Evolutionary conservation across 208 protist genomes (phyloP), one percentile per base, ranked within the genome.

Genomic region (Wallacemonas sp.): DNA sequence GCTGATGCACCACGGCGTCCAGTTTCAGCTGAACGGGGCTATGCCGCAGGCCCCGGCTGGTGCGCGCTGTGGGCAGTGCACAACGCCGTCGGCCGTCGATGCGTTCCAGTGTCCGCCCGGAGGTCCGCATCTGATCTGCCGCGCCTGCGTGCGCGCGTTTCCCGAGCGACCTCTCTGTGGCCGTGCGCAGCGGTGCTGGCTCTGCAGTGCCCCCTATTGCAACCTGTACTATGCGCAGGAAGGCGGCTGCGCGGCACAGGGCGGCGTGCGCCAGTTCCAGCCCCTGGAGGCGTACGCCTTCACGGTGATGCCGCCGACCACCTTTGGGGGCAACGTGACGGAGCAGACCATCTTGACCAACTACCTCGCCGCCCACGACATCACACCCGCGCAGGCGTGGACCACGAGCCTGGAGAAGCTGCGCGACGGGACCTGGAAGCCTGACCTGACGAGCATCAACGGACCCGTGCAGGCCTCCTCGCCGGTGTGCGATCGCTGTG

Each of bases 181-280:
- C n/a, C 76, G 77, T 0, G 81, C 86, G 45, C 89, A 95, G 72
- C 70, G 77, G 22, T 95, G 93, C 72, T 77, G 86, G 41, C 67
- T 97, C 7, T 97, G 93, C 74, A 77, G 62, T 31, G 41, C 48
- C 0, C 74, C 89, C 7, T 88, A 81, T 76, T 97, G 93, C 61
- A 70, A 82, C 61, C 74, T 94, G 2, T 97, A 97, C 78, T 82
- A 72, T 4, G 71, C 57, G 1, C 74, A 78, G 25, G 83, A 75
- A 20, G 79, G 81, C 16, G 80, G 84, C 55, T 50, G 31, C 11
- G 12, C 41, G 3, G 42, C 48, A 2, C 46, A 45, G n/a, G 36
- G 57, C 26, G 42, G 23, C 14, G 29, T 46, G n/a, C 39, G 26
- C 3, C 63, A 44, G 1, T 71, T 89, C 16, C 32, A 41, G 29